Evolutionary conservation across 1,139 yeast genomes (phyloP), one percentile per base, ranked within the genome.

Genomic region (Hyphopichia buzzinii): DNA sequence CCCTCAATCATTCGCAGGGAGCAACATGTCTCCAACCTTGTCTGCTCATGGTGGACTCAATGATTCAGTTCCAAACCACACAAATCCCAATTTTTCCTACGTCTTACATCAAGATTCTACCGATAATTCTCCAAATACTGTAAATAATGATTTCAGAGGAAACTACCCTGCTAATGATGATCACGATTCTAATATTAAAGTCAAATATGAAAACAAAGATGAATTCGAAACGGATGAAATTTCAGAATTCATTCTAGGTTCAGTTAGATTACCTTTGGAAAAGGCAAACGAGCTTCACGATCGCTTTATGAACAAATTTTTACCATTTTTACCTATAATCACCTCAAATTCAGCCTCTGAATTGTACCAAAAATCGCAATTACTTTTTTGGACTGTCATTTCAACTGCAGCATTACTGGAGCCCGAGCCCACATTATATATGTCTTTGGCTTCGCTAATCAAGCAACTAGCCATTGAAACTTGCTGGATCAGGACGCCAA

Each of bases 401-500:
- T 67, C 87, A 31, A 88, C 95, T 0, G 95, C 96, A 0, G 81
- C 94, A 29, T 65, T 85, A 17, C 80, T 94, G 1, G 96, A 89
- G 47, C 92, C 95, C 0, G 94, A 85, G 34, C 96, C 97, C 2
- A 73, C 85, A 0, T 58, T 88, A 30, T 90, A 90, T 64, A 78
- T 80, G 64, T 76, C 84, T 29, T 67, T 89, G 34, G 83, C 95
- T 12, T 77, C 87, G 1, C 67, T 87, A 29, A 86, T 90, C 48
- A 87, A 87, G 53, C 95, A 87, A 54, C 65, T 89, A 46, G 96
- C 96, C 0, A 87, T 88, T 41, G 95, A 87, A 53, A 87, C 95
- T 0, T 88, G 96, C 59, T 88, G 96, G 95, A 81, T 88, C 37
- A 71, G 90, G 42, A 89, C 97, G 0, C 96, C 97, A 3, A 71